Evolutionary conservation across 345 rosid species (phyloP), one percentile per base, ranked within the genome.

Genomic region (Eucalyptus viminalis): DNA sequence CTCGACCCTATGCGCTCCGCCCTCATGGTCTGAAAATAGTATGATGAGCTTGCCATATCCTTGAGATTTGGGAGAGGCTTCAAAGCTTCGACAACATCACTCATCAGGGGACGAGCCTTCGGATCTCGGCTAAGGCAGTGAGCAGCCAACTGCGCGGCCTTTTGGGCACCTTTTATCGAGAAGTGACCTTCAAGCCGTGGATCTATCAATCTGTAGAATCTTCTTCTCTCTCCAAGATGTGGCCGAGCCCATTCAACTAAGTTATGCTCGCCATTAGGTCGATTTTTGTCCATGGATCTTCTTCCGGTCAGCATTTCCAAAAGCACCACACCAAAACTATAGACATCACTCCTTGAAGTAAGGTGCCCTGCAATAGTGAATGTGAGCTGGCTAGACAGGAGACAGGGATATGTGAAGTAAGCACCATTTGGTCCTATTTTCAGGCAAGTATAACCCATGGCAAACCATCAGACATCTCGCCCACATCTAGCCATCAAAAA

Each of bases 231-330:
- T 24, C 91, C 90, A 44, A 93, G 92, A 90, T 91, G 90, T 7
- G 95, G 95, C 53, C 92, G 89, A 14, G 95, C 95, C 95, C 95
- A 93, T 88, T 92, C 95, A 24, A 93, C 95, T n/a, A 93, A 93
- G 89, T 93, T 93, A 47, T 93, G 93, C 45, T 93, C 94, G 9
- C 95, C 93, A 43, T 92, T 92, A 9, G 94, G 94, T 37, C 95
- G 90, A 88, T 86, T 93, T 89, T 92, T 93, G 87, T 93, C 95
- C 93, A 93, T 93, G 54, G 95, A 93, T 90, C 95, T 92, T 86
- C 94, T 88, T 47, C 95, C 95, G 4, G 92, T 92, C 87, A 93
- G 86, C 94, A 93, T 93, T 90, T 93, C 95, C 25, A 93, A 91
- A 45, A 93, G 90, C 80, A 93, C 95, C 86, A 93, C 95, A 16